These are phyloP conservation scores for Aureobasidium pullulans DNA, from an alignment of 2,329 filamentous ascomycete genomes.

Conservation along the genomic window DNA sequence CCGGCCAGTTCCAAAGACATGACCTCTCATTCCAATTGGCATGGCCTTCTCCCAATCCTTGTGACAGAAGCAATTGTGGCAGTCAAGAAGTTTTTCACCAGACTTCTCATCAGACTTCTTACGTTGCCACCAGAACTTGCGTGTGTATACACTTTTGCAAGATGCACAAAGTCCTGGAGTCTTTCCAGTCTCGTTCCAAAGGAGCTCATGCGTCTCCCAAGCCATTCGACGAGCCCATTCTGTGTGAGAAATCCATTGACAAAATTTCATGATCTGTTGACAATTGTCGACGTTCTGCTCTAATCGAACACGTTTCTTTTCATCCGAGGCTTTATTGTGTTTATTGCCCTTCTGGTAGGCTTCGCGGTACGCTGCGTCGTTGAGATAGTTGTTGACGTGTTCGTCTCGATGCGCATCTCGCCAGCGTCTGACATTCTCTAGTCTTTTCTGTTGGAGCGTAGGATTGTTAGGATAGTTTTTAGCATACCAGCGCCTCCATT, in stretches of 20 bases:
- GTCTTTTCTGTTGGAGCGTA: no score
- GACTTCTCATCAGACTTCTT: neutral
- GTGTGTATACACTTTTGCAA: neutral
- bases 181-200: neutral
- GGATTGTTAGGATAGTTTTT: no score
- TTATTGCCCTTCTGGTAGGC: no score
- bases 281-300: neutral
- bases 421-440: no score
- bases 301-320: no score
- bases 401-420: neutral
- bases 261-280: neutral
- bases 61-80: neutral
- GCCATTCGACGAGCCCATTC: neutral
- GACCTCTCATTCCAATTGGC: neutral
- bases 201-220: neutral
- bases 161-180: neutral
- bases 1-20: neutral
- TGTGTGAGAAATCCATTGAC: neutral
- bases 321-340: neutral
- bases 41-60: neutral
- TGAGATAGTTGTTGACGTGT: neutral
- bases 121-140: neutral
- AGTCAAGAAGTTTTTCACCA: neutral
- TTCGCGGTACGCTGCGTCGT: neutral
- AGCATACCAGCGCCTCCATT: no score